These are phyloP conservation scores for Wickerhamiella parazyma DNA, from an alignment of 805 yeast genomes.

Conservation along the genomic window DNA sequence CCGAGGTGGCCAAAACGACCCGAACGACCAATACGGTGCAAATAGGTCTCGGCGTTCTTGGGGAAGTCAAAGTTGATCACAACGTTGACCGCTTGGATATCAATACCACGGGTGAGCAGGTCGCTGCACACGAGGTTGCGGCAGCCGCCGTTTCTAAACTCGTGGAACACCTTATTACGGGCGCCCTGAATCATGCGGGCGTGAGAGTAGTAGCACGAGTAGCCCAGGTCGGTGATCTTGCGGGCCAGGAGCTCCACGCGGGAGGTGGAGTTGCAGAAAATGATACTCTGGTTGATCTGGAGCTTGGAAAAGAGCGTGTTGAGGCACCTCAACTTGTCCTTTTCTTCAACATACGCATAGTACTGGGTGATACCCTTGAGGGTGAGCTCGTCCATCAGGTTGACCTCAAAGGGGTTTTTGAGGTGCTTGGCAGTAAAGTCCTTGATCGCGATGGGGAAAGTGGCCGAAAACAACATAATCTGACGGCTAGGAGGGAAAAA, in stretches of 20 bases:
- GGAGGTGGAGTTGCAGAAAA: constrained; percentile 92
- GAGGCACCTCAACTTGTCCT: constrained; percentile 88
- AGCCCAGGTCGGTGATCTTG: constrained; percentile 91
- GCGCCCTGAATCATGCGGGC: constrained; percentile 96
- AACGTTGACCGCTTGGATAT: constrained; percentile 96
- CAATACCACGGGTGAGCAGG: constrained; percentile 93
- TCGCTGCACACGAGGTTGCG: constrained; percentile 96
- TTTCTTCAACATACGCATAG: constrained; percentile 96
- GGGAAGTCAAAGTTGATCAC: constrained; percentile 98
- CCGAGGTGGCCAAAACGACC: constrained; percentile 98
- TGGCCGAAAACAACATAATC: constrained; percentile 81
- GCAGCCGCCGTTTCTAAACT: constrained; percentile 95
- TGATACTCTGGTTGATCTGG: constrained; percentile 91
- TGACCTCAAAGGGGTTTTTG: constrained; percentile 85
- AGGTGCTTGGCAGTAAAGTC: constrained; percentile 83
- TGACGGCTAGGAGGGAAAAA: constrained; percentile 74
- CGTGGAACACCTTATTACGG: constrained; percentile 96
- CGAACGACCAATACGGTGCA: constrained; percentile 97
- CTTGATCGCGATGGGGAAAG: constrained; percentile 91
- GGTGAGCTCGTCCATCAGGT: constrained; percentile 94
- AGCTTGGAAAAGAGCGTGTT: constrained; percentile 88
- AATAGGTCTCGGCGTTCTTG: constrained; percentile 90
- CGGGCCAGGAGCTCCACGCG: constrained; percentile 93
- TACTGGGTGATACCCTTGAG: constrained; percentile 92
- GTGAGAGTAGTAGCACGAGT: constrained; percentile 92